Conservation (phyloP, 257 asterid genomes). For the Ehretia macrophylla region DNA sequence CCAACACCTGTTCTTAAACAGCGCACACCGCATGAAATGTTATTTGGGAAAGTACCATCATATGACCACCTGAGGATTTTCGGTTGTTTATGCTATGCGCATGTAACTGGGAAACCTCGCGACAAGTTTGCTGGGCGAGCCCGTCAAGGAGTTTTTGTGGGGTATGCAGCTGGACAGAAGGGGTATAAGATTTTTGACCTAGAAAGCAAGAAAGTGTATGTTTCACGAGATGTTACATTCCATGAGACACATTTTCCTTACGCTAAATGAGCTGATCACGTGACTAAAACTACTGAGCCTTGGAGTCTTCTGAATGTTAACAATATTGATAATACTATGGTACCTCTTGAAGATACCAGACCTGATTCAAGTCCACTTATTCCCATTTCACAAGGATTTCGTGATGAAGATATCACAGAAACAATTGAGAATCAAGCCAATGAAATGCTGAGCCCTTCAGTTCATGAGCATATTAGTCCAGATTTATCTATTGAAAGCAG, state of each 20-base stretch:
- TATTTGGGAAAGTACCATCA: not conserved
- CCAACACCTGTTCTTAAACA: not conserved
- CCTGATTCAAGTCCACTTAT: too few relatives aligned
- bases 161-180: not conserved
- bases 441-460: too few relatives aligned
- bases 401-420: too few relatives aligned
- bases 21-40: slow-evolving; percentile 1
- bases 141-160: not conserved
- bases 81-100: slow-evolving; percentile 2
- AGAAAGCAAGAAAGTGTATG: not conserved
- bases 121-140: not conserved
- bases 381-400: too few relatives aligned
- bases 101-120: not conserved
- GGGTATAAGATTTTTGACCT: not conserved
- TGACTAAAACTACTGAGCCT: too few relatives aligned
- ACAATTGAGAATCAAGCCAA: too few relatives aligned
- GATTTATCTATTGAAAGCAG: too few relatives aligned
- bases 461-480: too few relatives aligned
- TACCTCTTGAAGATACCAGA: too few relatives aligned
- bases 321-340: too few relatives aligned
- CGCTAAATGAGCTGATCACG: too few relatives aligned
- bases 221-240: slow-evolving; percentile 4
- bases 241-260: not conserved
- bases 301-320: too few relatives aligned
- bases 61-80: slow-evolving; percentile 1